These are phyloP conservation scores for Scutellaria barbata DNA, from an alignment of 257 asterid genomes.

Conservation along the genomic window DNA sequence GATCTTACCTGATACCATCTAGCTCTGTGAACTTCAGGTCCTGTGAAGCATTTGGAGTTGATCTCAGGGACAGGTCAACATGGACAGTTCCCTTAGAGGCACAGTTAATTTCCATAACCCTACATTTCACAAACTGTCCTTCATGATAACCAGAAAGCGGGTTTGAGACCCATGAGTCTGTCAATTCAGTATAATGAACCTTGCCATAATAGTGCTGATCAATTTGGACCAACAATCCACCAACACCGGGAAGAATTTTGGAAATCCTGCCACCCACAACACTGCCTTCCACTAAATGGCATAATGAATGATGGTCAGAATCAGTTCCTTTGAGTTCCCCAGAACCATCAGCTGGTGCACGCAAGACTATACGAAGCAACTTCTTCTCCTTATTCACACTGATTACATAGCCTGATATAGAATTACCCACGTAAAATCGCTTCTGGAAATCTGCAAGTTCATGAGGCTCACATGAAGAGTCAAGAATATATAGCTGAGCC, in stretches of 20 bases:
- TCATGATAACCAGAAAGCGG: constrained; percentile 79
- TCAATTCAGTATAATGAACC: constrained; percentile 90
- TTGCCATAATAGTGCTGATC: constrained; percentile 73
- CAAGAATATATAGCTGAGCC: constrained; percentile 74
- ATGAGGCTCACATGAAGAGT: constrained; percentile 77
- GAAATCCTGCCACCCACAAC: constrained; percentile 86
- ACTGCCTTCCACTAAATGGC: constrained; percentile 66
- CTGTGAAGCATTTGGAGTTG: constrained; percentile 41
- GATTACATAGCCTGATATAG: constrained; percentile 62
- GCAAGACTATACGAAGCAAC: constrained; percentile 68
- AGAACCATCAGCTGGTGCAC: constrained; percentile 39
- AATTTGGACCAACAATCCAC: constrained; percentile 83
- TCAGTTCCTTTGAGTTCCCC: constrained; percentile 39
- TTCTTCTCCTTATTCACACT: constrained; percentile 70
- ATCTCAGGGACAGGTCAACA: constrained; percentile 78
- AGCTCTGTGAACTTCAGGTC: constrained; percentile 38
- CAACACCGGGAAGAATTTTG: constrained; percentile 83
- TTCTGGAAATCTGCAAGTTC: constrained; percentile 76
- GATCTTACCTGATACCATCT: constrained; percentile 53
- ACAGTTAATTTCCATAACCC: constrained; percentile 62
- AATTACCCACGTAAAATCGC: constrained; percentile 70
- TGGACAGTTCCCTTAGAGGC: constrained; percentile 61
- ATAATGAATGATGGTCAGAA: constrained; percentile 34
- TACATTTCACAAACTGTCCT: constrained; percentile 86
- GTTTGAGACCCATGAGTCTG: constrained; percentile 61